Percentiles rank a stretch among this genome's conserved stretches.
Evolutionary conservation across 73 alveolate species (phyloP).

Genomic region (Paramecium primaurelia): DNA sequence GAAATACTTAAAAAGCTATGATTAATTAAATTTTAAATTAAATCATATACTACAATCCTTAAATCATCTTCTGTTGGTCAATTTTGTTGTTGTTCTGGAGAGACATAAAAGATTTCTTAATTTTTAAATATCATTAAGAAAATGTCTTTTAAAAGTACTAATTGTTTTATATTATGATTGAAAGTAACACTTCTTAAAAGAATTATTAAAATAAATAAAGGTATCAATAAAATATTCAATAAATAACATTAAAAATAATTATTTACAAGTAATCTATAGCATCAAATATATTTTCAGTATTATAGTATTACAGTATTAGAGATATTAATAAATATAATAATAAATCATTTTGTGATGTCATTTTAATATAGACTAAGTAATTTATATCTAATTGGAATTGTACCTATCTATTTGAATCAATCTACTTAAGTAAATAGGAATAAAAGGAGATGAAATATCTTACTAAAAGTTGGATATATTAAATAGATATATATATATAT

Average conservation of each 20-base stretch:
- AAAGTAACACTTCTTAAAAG: neutral
- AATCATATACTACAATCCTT: neutral
- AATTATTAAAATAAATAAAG: too few relatives aligned
- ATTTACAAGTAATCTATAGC: too few relatives aligned
- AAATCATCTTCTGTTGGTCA: neutral
- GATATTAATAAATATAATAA: too few relatives aligned
- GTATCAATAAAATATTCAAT: too few relatives aligned
- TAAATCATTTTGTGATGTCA: neutral
- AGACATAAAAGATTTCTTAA: neutral
- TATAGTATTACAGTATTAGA: too few relatives aligned
- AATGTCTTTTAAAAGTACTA: neutral
- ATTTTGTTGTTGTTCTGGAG: neutral
- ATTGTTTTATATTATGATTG: neutral
- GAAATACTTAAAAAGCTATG: neutral
- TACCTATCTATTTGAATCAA: neutral
- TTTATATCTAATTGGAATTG: neutral
- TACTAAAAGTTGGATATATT: neutral
- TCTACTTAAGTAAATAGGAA: neutral
- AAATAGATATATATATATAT: neutral
- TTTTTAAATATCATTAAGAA: neutral
- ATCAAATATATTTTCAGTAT: too few relatives aligned
- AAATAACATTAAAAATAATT: too few relatives aligned
- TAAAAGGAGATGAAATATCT: neutral
- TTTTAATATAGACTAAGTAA: too few relatives aligned
- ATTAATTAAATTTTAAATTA: neutral